Percentiles rank a stretch among this genome's conserved stretches.
phyloP scores from a whole-genome alignment of 2,329 filamentous ascomycete species.

The Pezicula radicicola region DNA sequence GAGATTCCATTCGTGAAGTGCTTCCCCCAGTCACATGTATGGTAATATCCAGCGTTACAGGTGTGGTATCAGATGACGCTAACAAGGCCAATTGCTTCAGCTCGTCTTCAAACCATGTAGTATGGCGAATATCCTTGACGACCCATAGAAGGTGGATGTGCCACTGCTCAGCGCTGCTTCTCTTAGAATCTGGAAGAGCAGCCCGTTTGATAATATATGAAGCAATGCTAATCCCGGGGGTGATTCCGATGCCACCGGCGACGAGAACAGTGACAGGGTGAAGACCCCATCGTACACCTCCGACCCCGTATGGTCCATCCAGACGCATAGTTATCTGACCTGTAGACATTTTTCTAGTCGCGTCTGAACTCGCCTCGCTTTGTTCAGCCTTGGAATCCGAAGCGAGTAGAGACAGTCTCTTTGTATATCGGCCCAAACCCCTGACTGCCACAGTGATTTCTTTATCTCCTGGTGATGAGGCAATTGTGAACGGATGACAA shows the following conservation, averaged over 20 bases:
- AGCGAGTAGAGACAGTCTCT: conserved; percentile 3
- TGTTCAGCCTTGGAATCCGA: neutral
- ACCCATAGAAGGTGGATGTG: conserved; percentile 17
- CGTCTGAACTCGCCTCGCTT: neutral
- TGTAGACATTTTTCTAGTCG: neutral
- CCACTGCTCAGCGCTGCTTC: neutral
- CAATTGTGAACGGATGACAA: conserved; percentile 26
- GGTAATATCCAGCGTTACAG: conserved; percentile 7
- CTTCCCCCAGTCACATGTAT: conserved; percentile 6
- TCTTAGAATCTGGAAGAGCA: neutral
- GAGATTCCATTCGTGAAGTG: neutral
- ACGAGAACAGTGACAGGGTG: conserved; percentile 17
- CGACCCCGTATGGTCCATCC: conserved; percentile 20
- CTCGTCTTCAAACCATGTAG: conserved; percentile 15
- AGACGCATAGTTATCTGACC: conserved; percentile 1
- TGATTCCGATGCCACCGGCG: conserved; percentile 24
- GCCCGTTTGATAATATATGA: conserved; percentile 14
- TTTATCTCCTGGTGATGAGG: conserved; percentile 9
- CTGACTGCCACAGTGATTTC: conserved; percentile 13
- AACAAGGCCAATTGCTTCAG: conserved; percentile 2
- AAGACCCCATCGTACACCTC: conserved; percentile 13
- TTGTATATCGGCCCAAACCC: conserved; percentile 15
- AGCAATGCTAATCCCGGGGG: conserved; percentile 21
- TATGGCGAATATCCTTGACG: conserved; percentile 11
- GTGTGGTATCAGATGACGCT: neutral